Evolutionary conservation across 176 grass and related monocot species (phyloP).

Genomic region (Guadua angustifolia): DNA sequence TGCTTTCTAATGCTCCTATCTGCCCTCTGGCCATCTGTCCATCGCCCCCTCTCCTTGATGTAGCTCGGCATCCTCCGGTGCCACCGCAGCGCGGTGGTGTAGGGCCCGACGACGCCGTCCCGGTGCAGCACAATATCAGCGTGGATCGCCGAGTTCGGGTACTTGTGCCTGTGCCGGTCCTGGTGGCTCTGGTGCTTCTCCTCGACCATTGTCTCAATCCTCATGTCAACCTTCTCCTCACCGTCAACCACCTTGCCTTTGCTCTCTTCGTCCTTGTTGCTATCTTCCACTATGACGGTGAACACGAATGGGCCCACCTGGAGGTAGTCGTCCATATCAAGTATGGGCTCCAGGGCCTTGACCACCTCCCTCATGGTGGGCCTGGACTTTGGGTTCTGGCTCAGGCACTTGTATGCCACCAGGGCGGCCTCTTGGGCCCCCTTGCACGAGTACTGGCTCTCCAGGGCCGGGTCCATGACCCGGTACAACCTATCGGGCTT

Average conservation of each 20-base stretch:
- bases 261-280: too few relatives aligned
- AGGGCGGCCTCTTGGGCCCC: constrained; percentile 52
- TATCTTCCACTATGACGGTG: constrained; percentile 56
- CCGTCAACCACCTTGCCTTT: background rate
- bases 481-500: constrained; percentile 41
- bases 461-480: constrained; percentile 66
- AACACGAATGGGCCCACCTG: constrained; percentile 62
- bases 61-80: constrained; percentile 50
- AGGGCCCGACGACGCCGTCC: background rate
- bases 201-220: constrained; percentile 2
- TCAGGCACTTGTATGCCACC: constrained; percentile 78
- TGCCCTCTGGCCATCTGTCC: background rate
- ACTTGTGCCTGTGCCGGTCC: constrained; percentile 51
- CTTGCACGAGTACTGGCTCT: constrained; percentile 53
- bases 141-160: constrained; percentile 59
- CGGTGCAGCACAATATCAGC: constrained; percentile 42
- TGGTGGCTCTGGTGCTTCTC: constrained; percentile 61
- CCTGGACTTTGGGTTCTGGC: constrained; percentile 59
- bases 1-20: background rate
- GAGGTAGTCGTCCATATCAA: constrained; percentile 59
- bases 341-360: constrained; percentile 56
- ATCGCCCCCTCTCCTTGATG: constrained; percentile 52
- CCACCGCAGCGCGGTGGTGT: constrained; percentile 31
- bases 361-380: constrained; percentile 78
- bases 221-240: constrained; percentile 34